Evolutionary conservation across 2,329 filamentous ascomycete genomes (phyloP), one percentile per base, ranked within the genome.

Genomic region (Alternaria brassicae): DNA sequence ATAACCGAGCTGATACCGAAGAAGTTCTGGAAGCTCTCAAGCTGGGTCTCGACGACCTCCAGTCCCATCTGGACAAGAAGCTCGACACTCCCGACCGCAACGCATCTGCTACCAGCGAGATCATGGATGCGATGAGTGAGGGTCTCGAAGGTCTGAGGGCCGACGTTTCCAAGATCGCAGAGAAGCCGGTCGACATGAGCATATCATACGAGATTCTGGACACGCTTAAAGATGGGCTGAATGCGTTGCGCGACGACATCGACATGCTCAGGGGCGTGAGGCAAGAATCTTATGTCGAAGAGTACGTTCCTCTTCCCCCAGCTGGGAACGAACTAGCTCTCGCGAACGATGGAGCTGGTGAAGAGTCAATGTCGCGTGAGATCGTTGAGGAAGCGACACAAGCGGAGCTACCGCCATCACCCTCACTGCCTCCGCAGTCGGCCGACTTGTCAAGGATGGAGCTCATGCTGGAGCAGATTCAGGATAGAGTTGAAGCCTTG

Each of bases 121-220:
- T 89, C 21, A 80, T 89, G 6, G 86, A 89, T 65, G 84, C 84
- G 7, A 81, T 89, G 62, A 85, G 87, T 55, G 86, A 89, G 47
- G 92, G 93, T 2, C 84, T 97, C 36, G 90, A 91, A 60, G 86
- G 85, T 41, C 84, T 97, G 32, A 86, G 92, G 5, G 83, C 86
- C 15, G 93, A 97, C 66, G 85, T 97, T 49, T 82, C 86, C 63
- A 89, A 89, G 71, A 84, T 95, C 15, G 83, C 88, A 21, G 89
- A 94, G 73, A 95, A 92, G 79, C 91, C 93, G 5, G 82, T 87
- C 0, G 93, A 96, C 69, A 85, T 94, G 77, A 93, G 90, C 0
- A 89, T 92, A 57, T 94, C 91, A 60, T 91, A 96, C 65, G 93
- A 97, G 77, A 93, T 97, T 52, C 83, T 97, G 1, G 91, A 97